Conservation (phyloP, 257 asterid species). For the Nyctanthes arbortristis region DNA sequence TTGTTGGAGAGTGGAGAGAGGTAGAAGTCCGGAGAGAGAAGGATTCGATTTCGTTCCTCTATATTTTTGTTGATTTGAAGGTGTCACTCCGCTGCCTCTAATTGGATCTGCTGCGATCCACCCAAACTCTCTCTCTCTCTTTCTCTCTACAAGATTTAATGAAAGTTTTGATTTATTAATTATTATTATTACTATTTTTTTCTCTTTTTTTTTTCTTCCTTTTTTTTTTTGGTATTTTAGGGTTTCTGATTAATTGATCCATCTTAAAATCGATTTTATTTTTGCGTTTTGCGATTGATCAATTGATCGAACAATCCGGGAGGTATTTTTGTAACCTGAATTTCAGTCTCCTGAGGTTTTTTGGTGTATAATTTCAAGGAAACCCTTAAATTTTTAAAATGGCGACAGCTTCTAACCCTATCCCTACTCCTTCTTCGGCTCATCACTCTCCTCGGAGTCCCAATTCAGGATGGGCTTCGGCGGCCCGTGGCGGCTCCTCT, state of each 20-base stretch:
- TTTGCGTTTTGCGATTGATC: constrained; percentile 8
- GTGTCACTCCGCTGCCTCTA: not conserved
- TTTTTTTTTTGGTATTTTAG: too few species aligned
- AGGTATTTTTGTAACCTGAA: constrained; percentile 2
- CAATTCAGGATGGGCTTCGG: constrained; percentile 21
- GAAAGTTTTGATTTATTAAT: constrained; percentile 18
- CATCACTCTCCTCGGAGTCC: constrained; percentile 40
- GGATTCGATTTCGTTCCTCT: constrained; percentile 6
- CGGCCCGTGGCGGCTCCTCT: constrained; percentile 29
- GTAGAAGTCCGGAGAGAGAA: too few species aligned
- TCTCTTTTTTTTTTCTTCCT: too few species aligned
- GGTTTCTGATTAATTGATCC: not conserved
- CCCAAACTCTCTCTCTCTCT: not conserved
- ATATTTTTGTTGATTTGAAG: not conserved
- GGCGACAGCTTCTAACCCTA: constrained; percentile 40
- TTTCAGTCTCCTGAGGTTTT: constrained; percentile 1
- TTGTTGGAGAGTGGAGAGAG: constrained; percentile 14
- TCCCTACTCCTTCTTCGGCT: constrained; percentile 18
- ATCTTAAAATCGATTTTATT: not conserved
- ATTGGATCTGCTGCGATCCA: constrained; percentile 26
- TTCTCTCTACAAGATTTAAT: not conserved
- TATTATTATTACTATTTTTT: not conserved
- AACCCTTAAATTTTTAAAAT: constrained; percentile 32
- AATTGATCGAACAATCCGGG: not conserved
- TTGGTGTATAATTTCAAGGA: not conserved